phyloP scores from a whole-genome alignment of 2,329 filamentous ascomycete genomes.

The Penicillium sp. region DNA sequence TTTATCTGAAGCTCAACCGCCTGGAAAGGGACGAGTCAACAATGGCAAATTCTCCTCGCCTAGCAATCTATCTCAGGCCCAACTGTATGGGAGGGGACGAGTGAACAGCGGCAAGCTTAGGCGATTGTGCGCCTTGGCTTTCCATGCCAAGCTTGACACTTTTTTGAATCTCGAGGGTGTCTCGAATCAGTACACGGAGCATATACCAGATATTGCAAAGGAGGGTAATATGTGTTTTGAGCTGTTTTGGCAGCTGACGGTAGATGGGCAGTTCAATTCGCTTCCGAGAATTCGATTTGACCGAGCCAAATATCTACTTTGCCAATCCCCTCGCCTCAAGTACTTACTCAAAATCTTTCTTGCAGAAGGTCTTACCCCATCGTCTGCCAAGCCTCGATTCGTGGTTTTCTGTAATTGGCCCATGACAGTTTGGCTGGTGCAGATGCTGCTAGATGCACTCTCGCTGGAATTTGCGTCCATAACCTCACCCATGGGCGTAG shows the following conservation, averaged over 20 bases:
- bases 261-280: neutral
- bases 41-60: neutral
- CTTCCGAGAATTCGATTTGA: neutral
- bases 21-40: neutral
- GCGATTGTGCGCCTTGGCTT: neutral
- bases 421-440: neutral
- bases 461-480: neutral
- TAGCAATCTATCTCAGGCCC: neutral
- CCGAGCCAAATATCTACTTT: neutral
- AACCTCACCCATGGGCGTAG: neutral
- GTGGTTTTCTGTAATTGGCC: neutral
- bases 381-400: neutral
- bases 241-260: neutral
- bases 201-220: neutral
- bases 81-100: neutral
- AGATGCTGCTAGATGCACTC: neutral
- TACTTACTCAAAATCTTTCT: neutral
- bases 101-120: neutral
- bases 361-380: neutral
- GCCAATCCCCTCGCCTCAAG: neutral
- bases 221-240: neutral
- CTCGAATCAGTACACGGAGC: neutral
- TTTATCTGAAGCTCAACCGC: neutral
- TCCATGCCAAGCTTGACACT: neutral
- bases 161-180: neutral